Evolutionary conservation across 73 alveolate genomes (phyloP).

Genomic region (Durusdinium trenchii): DNA sequence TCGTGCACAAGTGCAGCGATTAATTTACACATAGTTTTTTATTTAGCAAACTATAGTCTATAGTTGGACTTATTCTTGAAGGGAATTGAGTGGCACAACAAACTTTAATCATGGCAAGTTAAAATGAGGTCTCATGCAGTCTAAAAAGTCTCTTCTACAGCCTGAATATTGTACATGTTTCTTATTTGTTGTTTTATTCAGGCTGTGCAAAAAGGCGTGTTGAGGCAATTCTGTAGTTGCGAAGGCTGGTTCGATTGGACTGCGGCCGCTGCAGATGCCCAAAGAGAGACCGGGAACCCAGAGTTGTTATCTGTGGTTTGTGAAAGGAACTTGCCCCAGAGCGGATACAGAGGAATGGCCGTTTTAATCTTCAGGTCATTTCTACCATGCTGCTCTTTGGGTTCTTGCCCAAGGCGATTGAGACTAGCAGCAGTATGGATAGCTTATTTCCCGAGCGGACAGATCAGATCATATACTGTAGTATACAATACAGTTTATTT

Average conservation of each 20-base stretch:
- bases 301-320: background rate
- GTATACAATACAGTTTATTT: no score
- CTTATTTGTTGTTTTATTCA: no score
- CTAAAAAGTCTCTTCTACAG: no score
- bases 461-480: no score
- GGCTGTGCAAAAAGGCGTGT: no score
- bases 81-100: no score
- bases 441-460: no score
- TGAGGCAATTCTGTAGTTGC: no score
- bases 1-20: background rate
- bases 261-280: slow-evolving; percentile 56
- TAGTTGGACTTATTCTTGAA: no score
- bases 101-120: no score
- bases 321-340: background rate
- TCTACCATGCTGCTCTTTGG: slow-evolving; percentile 56
- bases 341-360: background rate
- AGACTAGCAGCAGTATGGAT: background rate
- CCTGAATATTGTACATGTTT: no score
- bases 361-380: background rate
- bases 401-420: background rate
- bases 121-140: no score
- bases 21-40: background rate
- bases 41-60: background rate
- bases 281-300: slow-evolving; percentile 21
- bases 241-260: slow-evolving; percentile 12